Evolutionary conservation across 108 stramenopile species (phyloP).

Genomic region (Tribonema minus): DNA sequence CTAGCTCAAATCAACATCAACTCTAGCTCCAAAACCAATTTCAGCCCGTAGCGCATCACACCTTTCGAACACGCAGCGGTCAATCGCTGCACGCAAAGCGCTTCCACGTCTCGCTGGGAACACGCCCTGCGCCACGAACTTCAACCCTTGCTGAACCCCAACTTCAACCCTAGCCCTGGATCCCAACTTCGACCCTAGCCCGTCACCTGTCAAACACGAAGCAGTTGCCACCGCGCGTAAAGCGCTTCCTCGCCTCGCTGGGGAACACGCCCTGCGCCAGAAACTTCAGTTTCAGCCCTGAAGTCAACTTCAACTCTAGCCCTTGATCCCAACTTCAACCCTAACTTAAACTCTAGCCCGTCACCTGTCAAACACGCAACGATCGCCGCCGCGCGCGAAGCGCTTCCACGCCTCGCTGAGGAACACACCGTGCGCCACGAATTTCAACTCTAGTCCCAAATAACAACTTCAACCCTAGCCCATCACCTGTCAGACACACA

Average conservation of each 20-base stretch:
- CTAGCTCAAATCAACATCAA: conserved; percentile 59
- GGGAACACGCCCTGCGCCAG: conserved; percentile 81
- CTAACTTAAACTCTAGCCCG: too few relatives aligned
- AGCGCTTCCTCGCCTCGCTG: conserved; percentile 67
- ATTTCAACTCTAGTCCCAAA: too few relatives aligned
- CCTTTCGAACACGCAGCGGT: conserved; percentile 73
- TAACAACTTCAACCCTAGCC: too few relatives aligned
- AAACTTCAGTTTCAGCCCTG: too few relatives aligned
- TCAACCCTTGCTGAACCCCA: too few relatives aligned
- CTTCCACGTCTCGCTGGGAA: conserved; percentile 71
- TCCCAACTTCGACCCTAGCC: too few relatives aligned
- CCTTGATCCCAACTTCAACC: too few relatives aligned
- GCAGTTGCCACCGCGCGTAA: conserved; percentile 67
- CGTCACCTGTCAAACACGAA: conserved; percentile 74
- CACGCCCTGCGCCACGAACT: conserved; percentile 78
- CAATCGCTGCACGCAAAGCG: conserved; percentile 69
- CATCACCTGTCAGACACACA: conserved; percentile 74
- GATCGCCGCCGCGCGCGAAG: conserved; percentile 68
- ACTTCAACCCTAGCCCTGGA: too few relatives aligned
- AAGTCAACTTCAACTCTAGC: too few relatives aligned
- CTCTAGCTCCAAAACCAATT: too few relatives aligned
- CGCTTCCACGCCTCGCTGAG: conserved; percentile 69
- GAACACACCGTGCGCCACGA: conserved; percentile 78
- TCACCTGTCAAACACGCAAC: conserved; percentile 73
- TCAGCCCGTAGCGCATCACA: too few relatives aligned